These are phyloP conservation scores for Poa pratensis DNA, from an alignment of 176 grass and related monocot genomes.

Conservation along the genomic window DNA sequence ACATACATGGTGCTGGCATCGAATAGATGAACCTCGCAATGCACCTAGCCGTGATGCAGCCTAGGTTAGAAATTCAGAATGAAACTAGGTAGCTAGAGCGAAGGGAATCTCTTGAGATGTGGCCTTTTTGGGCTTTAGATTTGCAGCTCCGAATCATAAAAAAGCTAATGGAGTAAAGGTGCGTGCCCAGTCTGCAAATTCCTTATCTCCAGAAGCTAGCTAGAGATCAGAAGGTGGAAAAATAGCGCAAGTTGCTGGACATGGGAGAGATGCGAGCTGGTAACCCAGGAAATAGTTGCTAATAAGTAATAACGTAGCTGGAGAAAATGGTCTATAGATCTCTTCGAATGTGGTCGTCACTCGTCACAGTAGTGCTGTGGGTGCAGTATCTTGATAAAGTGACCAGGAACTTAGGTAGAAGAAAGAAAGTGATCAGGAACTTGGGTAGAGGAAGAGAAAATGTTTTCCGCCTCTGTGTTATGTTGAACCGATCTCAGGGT, in stretches of 20 bases:
- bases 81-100: neutral
- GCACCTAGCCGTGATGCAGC: slow-evolving; percentile 59
- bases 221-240: neutral
- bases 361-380: no score
- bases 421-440: neutral
- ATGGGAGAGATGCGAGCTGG: neutral
- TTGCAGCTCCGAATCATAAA: slow-evolving; percentile 31
- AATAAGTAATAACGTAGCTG: no score
- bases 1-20: no score
- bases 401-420: neutral
- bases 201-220: slow-evolving; percentile 41
- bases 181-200: neutral
- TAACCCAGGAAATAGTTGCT: neutral
- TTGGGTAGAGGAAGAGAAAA: neutral
- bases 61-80: slow-evolving; percentile 46
- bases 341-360: no score
- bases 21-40: slow-evolving; percentile 26
- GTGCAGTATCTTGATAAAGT: neutral
- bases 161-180: slow-evolving; percentile 33
- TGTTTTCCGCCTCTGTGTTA: neutral
- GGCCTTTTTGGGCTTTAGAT: slow-evolving; percentile 15
- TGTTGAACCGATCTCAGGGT: neutral
- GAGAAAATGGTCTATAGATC: no score
- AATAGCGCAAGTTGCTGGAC: neutral
- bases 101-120: slow-evolving; percentile 35